These are phyloP conservation scores for Amylostereum areolatum DNA, from an alignment of 1,284 basidiomycete genomes.

Conservation along the genomic window DNA sequence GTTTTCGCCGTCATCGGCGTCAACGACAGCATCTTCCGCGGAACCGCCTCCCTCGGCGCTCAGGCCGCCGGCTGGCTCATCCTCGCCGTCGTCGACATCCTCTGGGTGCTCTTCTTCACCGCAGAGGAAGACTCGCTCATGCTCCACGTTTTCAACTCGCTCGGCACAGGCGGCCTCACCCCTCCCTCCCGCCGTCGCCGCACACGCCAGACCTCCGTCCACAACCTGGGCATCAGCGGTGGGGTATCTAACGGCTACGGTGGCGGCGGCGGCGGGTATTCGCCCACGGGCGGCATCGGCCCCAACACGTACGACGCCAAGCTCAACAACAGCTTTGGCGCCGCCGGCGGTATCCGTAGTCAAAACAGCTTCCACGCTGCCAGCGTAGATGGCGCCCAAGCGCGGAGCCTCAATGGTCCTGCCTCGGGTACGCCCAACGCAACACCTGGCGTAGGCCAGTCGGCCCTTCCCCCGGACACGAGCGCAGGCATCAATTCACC, in stretches of 20 bases:
- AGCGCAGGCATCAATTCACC: slow-evolving; percentile 50
- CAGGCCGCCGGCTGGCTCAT: slow-evolving; percentile 94
- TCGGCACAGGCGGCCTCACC: slow-evolving; percentile 83
- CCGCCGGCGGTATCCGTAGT: slow-evolving; percentile 43
- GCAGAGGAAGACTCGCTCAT: slow-evolving; percentile 89
- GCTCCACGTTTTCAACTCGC: slow-evolving; percentile 78
- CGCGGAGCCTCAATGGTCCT: slow-evolving; percentile 37
- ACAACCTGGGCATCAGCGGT: slow-evolving; percentile 46
- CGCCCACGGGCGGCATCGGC: slow-evolving; percentile 44
- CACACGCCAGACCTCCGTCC: slow-evolving; percentile 50
- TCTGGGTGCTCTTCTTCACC: slow-evolving; percentile 96
- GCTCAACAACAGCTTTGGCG: slow-evolving; percentile 38
- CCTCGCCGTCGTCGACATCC: slow-evolving; percentile 82
- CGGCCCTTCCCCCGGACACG: background rate
- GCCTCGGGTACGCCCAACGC: slow-evolving; percentile 7
- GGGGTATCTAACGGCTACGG: slow-evolving; percentile 53
- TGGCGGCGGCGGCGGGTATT: slow-evolving; percentile 49
- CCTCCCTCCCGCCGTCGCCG: slow-evolving; percentile 69
- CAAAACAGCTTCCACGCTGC: slow-evolving; percentile 58
- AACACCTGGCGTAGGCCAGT: background rate
- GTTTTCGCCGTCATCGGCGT: slow-evolving; percentile 84
- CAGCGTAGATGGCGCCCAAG: slow-evolving; percentile 22
- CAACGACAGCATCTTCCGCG: slow-evolving; percentile 57
- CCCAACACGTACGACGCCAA: slow-evolving; percentile 59
- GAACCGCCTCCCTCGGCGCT: slow-evolving; percentile 57